Evolutionary conservation across 2,329 filamentous ascomycete species (phyloP), one percentile per base, ranked within the genome.

Genomic region (Cytospora piceicola): DNA sequence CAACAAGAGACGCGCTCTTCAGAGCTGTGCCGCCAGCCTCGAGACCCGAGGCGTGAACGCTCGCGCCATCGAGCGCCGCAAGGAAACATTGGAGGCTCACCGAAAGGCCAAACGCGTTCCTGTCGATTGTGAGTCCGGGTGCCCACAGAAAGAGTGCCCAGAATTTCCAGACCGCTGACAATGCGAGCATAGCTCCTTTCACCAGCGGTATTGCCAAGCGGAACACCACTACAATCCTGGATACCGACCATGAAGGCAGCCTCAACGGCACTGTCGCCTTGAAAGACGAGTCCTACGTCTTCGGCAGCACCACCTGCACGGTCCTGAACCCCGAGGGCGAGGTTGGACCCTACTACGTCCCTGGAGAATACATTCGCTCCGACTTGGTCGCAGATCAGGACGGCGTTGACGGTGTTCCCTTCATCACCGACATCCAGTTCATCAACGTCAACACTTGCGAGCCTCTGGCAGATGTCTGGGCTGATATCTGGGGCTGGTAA

Each of bases 371-470:
- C 46, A 69, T 80, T 54, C 76, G 79, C 53, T 57, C 71, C 24
- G 72, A 80, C 64, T 70, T 81, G 60, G 68, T 27, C 32, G 77
- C 80, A 17, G 69, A 70, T 17, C 72, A 81, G 63, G 63, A 69
- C 6, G 80, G 80, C 56, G 73, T 80, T 2, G 64, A 69, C 9
- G 80, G 80, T 54, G 73, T 81, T 2, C 73, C 76, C 2, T 69
- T 82, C 17, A 75, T 76, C 7, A 66, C 81, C 6, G 77, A 81
- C 57, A 73, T 79, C 53, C 78, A 81, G 68, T 70, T 80, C 67
- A 75, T 80, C 64, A 77, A 81, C 62, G 73, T 77, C 39, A 75
- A 76, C 56, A 80, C 78, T 12, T 80, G 78, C 70, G 72, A 79
- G 69, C 77, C 77, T 22, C 49, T 66, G 4, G 34, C 54, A 6